These are phyloP conservation scores for Podaxis sp. DNA, from an alignment of 768 basidiomycete species.

Conservation along the genomic window DNA sequence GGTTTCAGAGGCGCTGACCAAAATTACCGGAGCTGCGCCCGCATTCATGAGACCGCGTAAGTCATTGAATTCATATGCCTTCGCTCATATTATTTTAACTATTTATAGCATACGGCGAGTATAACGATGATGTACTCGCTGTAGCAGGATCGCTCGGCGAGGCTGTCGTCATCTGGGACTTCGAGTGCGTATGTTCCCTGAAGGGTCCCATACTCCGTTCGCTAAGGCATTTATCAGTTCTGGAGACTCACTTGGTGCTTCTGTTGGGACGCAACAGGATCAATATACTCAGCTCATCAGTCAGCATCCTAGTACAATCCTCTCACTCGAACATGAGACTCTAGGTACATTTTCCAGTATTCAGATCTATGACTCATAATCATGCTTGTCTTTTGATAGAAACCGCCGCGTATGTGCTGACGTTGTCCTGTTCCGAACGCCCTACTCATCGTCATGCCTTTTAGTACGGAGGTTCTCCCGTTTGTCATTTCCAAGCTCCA, in stretches of 20 bases:
- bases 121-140: constrained; percentile 31
- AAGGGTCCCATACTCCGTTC: not conserved
- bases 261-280: constrained; percentile 25
- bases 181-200: constrained; percentile 26
- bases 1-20: constrained; percentile 22
- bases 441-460: no score
- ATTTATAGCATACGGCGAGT: constrained; percentile 34
- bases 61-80: constrained; percentile 1
- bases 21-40: constrained; percentile 31
- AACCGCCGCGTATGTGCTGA: constrained; percentile 11
- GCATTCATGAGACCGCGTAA: constrained; percentile 39
- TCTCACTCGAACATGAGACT: constrained; percentile 40
- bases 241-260: constrained; percentile 36
- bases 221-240: constrained; percentile 20
- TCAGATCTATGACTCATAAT: not conserved
- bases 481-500: constrained; percentile 35
- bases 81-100: not conserved
- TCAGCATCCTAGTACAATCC: constrained; percentile 29
- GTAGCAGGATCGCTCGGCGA: constrained; percentile 25
- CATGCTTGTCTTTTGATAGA: not conserved
- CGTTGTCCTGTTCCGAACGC: not conserved
- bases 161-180: constrained; percentile 31
- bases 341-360: constrained; percentile 21
- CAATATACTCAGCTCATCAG: constrained; percentile 26
- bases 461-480: constrained; percentile 32